Base-by-base conservation (phyloP, 1,139 yeast species). In the Hemisphaericaspora xylofermentans region DNA sequence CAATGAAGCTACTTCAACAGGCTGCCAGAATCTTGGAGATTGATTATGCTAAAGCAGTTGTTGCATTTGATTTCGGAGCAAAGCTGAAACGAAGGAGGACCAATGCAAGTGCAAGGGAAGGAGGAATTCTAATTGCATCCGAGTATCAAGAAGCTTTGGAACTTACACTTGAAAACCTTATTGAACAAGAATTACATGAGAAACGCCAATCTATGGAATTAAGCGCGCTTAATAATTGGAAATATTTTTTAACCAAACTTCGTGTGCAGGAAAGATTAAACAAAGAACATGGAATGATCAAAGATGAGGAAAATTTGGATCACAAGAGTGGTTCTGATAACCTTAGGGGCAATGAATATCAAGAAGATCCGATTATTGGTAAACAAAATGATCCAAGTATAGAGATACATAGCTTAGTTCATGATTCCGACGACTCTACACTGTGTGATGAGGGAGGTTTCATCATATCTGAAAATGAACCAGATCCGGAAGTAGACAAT, bases 21-120 rank as follows among this genome's bases (percentile, higher is more conserved):
- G 96, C 98, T 0, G 95, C 95, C 0, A 75, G 72, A 42, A 57
- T 82, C 1, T 53, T 91, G 17, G 81, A 76, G 0, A 72, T 93
- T 6, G 96, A 88, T 53, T 89, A 74, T 63, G 98, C 96, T 0
- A 81, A 79, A 37, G 98, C 97, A 0, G 88, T 91, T 3, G 82
- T 84, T 3, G 89, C 94, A 0, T 91, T 94, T 64, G 93, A 87
- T 44, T 93, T 87, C 60, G 64, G 61, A 8, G 56, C 61, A n/a
- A 47, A 42, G 17, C 33, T 28, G 42, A 45, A 46, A 35, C 50
- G 46, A 4, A 50, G 44, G 4, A 57, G 76, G 35, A 64, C 64
- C 3, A 80, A 80, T 16, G 95, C 95, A 0, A 68, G 17, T 28
- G 33, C 39, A 12, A 35, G 71, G 43, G 78, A 82, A 40, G 82